Evolutionary conservation across 768 basidiomycete species (phyloP), one percentile per base, ranked within the genome.

Genomic region (Mycena rosella): DNA sequence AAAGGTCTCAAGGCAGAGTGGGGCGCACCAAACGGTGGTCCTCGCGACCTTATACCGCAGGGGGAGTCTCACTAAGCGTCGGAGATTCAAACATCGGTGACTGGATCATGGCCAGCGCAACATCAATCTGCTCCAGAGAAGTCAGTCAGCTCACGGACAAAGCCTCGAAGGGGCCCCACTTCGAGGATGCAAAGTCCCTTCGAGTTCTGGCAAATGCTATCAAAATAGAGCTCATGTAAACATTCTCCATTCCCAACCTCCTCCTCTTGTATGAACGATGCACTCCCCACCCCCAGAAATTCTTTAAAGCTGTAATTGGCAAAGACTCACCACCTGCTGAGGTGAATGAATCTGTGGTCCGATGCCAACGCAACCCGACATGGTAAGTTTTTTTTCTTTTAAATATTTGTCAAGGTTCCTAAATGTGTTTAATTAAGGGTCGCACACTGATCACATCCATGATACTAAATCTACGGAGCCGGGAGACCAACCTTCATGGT

Each of bases 361-460:
- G 30, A 17, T 3, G 34, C 14, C n/a, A 13, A 4, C 53, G 36
- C 1, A 54, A 54, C 14, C 53, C 3, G 34, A 54, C 32, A 38
- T 54, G 53, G 54, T 55, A 11, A 40, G 38, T 34, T 13, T 38
- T 4, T 3, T 22, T 26, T 8, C 14, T 44, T 10, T 17, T 47
- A 26, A 15, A 2, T 2, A 71, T 30, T 17, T 26, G 27, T 29
- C 8, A 30, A 32, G 3, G 3, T 20, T 4, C n/a, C 13, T 26
- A 4, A 15, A 30, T 42, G 20, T n/a, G n/a, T n/a, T n/a, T 8
- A 20, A 18, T 38, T 2, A 32, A 68, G 67, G 67, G 67, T 10
- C 67, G 61, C 10, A 62, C 53, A 20, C 9, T 69, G 55, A 30
- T 65, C 7, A 65, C 68, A 14, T 69, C 68, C 6, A 69, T 69